These are phyloP conservation scores for Trichoderma guizhouense DNA, from an alignment of 2,329 filamentous ascomycete species.

Conservation along the genomic window DNA sequence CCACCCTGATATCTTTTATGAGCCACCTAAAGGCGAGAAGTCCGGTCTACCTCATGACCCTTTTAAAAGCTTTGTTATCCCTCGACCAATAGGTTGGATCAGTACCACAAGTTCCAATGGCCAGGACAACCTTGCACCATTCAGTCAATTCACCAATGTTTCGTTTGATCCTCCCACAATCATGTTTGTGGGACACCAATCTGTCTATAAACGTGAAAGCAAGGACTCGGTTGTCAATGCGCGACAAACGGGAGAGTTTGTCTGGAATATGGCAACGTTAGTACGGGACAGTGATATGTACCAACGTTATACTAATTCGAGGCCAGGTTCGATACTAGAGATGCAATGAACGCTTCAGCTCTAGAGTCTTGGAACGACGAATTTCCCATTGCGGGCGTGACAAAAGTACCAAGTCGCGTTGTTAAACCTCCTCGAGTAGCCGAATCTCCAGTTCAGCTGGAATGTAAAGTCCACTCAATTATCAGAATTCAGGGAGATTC, in stretches of 20 bases:
- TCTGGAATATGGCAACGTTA: not conserved
- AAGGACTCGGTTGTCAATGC: not conserved
- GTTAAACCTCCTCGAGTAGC: not conserved
- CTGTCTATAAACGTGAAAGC: not conserved
- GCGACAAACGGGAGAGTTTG: not conserved
- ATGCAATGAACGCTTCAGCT: not conserved
- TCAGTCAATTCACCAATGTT: not conserved
- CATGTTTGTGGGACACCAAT: not conserved
- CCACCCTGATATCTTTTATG: not conserved
- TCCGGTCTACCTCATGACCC: not conserved
- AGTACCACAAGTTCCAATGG: not conserved
- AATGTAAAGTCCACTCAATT: not conserved
- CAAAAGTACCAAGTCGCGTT: not conserved
- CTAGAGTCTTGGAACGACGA: not conserved
- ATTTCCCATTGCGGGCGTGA: not conserved
- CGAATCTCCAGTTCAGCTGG: not conserved
- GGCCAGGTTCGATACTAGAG: not conserved
- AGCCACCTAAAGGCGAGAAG: not conserved
- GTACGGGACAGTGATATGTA: not conserved
- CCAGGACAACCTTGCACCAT: not conserved
- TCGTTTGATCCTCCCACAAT: not conserved
- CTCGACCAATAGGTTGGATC: not conserved
- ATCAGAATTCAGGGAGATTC: not conserved
- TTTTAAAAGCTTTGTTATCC: not conserved
- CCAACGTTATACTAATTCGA: not conserved